These are phyloP conservation scores for Sphaerulina musiva DNA, from an alignment of 2,329 filamentous ascomycete species.

Conservation along the genomic window DNA sequence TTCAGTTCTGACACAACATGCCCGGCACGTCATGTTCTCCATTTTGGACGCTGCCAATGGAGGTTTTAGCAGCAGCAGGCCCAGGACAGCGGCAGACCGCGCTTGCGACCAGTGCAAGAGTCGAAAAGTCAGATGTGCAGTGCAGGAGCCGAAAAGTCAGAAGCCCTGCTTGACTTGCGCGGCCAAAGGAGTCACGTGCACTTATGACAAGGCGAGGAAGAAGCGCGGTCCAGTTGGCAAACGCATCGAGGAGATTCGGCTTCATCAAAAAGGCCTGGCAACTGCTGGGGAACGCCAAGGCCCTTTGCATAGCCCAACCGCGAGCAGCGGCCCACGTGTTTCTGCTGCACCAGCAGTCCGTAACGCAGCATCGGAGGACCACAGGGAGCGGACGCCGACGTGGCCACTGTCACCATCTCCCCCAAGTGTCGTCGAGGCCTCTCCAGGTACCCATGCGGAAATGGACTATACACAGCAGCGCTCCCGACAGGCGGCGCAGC, in stretches of 20 bases:
- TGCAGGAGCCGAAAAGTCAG: slow-evolving; percentile 23
- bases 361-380: not conserved
- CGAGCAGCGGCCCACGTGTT: not conserved
- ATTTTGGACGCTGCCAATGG: slow-evolving; percentile 22
- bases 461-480: slow-evolving; percentile 5
- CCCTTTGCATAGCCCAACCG: not conserved
- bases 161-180: slow-evolving; percentile 28
- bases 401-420: too few species aligned
- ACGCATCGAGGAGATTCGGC: slow-evolving; percentile 36
- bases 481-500: not conserved
- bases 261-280: slow-evolving; percentile 27
- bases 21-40: slow-evolving; percentile 20
- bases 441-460: slow-evolving; percentile 3
- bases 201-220: slow-evolving; percentile 39
- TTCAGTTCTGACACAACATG: not conserved
- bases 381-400: too few species aligned
- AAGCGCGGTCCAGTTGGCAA: slow-evolving; percentile 37
- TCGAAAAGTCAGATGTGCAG: slow-evolving; percentile 36
- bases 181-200: slow-evolving; percentile 38
- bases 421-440: not conserved
- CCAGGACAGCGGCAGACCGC: slow-evolving; percentile 24
- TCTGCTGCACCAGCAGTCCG: slow-evolving; percentile 5
- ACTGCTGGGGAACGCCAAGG: slow-evolving; percentile 1
- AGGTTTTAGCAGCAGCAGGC: slow-evolving; percentile 8
- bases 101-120: slow-evolving; percentile 42